These are phyloP conservation scores for Penicillium lividum DNA, from an alignment of 495 filamentous ascomycete species.

Conservation along the genomic window DNA sequence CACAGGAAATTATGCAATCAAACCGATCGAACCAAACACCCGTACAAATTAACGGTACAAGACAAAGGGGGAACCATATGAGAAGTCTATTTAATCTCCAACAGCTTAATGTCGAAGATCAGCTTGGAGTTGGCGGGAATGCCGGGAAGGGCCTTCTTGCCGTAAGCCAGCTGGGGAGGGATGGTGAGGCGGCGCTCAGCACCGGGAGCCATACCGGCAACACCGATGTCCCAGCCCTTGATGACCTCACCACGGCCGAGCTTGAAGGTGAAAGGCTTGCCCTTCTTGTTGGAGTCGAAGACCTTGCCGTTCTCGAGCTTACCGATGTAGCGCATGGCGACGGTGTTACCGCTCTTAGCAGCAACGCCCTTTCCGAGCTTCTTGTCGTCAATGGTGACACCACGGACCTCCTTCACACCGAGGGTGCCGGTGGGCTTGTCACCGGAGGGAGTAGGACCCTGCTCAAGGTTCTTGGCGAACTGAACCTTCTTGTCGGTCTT, in stretches of 20 bases:
- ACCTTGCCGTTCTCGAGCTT: slow-evolving; percentile 90
- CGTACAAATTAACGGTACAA: slow-evolving; percentile 23
- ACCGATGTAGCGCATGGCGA: slow-evolving; percentile 96
- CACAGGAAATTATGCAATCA: slow-evolving; percentile 39
- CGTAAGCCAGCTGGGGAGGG: slow-evolving; percentile 82
- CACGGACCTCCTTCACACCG: slow-evolving; percentile 75
- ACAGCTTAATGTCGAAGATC: slow-evolving; percentile 88
- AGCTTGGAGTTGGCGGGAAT: slow-evolving; percentile 90
- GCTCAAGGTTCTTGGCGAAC: slow-evolving; percentile 97
- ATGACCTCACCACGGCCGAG: slow-evolving; percentile 93
- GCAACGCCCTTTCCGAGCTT: slow-evolving; percentile 80
- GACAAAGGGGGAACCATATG: slow-evolving; percentile 20
- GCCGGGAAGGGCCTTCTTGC: slow-evolving; percentile 70
- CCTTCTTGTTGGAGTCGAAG: slow-evolving; percentile 97
- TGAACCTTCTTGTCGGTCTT: slow-evolving; percentile 90
- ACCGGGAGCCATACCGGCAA: slow-evolving; percentile 87
- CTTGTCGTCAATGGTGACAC: slow-evolving; percentile 92
- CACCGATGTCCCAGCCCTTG: slow-evolving; percentile 96
- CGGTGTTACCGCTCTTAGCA: slow-evolving; percentile 81
- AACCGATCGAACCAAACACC: slow-evolving; percentile 38
- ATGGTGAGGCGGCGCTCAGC: slow-evolving; percentile 91
- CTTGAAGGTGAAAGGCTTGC: slow-evolving; percentile 93
- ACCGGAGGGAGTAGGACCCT: slow-evolving; percentile 78
- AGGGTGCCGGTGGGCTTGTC: slow-evolving; percentile 58
- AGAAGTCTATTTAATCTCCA: slow-evolving; percentile 61